phyloP scores from a whole-genome alignment of 192 early-diverging fungal genomes.

The Coemansia brasiliensis region DNA sequence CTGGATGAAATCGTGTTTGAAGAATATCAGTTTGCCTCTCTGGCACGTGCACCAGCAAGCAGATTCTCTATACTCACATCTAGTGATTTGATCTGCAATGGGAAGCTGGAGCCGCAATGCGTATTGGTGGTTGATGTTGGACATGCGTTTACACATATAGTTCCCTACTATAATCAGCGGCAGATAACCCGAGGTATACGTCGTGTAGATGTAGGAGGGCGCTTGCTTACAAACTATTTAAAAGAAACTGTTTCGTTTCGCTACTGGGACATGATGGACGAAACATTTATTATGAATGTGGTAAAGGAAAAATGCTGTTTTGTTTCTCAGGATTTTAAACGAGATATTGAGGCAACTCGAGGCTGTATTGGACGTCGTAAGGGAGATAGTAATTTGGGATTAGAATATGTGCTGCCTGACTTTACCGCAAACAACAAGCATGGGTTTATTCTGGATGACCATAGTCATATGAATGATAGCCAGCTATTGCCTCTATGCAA shows the following conservation, averaged over 20 bases:
- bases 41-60: constrained; percentile 28
- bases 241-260: constrained; percentile 92
- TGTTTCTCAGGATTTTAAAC: constrained; percentile 66
- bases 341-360: constrained; percentile 59
- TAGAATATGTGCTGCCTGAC: constrained; percentile 54
- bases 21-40: constrained; percentile 69
- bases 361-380: constrained; percentile 48
- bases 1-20: constrained; percentile 88
- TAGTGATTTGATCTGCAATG: constrained; percentile 14
- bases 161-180: constrained; percentile 64
- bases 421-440: constrained; percentile 23
- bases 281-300: constrained; percentile 80
- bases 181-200: constrained; percentile 60
- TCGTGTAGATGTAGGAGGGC: constrained; percentile 82
- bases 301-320: constrained; percentile 85
- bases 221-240: constrained; percentile 81
- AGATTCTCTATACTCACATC: constrained; percentile 9
- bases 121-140: constrained; percentile 76
- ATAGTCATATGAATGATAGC: constrained; percentile 33
- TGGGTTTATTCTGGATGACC: constrained; percentile 29
- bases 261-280: constrained; percentile 94
- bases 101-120: constrained; percentile 51
- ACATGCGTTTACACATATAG: constrained; percentile 77
- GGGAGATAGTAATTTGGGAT: not conserved
- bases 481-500: constrained; percentile 95